Base-by-base conservation (phyloP, 768 basidiomycete genomes). In the Mycena rebaudengoi region DNA sequence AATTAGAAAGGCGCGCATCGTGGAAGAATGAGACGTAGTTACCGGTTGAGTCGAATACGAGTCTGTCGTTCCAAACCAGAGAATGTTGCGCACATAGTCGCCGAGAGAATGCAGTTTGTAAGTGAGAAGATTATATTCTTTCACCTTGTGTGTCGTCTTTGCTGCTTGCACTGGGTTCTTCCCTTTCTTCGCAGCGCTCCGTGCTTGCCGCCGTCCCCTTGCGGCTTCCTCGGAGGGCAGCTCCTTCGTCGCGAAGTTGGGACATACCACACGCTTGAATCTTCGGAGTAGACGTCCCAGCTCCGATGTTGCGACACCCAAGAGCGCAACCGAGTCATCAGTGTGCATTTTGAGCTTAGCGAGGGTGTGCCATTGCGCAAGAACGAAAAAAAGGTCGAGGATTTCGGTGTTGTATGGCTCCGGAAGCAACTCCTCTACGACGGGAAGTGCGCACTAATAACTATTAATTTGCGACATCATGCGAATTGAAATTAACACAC, bases 371-470 rank as follows among this genome's bases (percentile, higher is more conserved):
- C 60, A 61, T 44, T 53, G 41, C 2, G 41, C 60, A 0, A 61
- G 25, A 0, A 18, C 8, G 28, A 61, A 61, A 0, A 61, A 13
- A 0, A 52, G 13, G 7, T 52, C 50, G n/a, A 61, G 60, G 4
- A 61, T 10, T 18, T 44, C 50, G 2, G 7, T 16, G 37, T 61
- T 53, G 5, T 26, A 43, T 2, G 40, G 40, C 8, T 61, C 60
- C 4, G 28, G 48, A 8, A 48, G 33, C 23, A 39, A 25, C 16
- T 33, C 51, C 10, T 48, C 48, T 7, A 80, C 74, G 0, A 68
- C 73, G 0, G 80, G 82, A 6, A 82, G 73, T 0, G 74, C 62
- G 53, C 78, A 79, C 80, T 81, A n/a, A n/a, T n/a, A n/a, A n/a
- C n/a, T n/a, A n/a, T n/a, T n/a, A n/a, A n/a, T n/a, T n/a, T n/a